Base-by-base conservation (phyloP, 2,329 filamentous ascomycete species). In the Teratosphaeria zuluensis region DNA sequence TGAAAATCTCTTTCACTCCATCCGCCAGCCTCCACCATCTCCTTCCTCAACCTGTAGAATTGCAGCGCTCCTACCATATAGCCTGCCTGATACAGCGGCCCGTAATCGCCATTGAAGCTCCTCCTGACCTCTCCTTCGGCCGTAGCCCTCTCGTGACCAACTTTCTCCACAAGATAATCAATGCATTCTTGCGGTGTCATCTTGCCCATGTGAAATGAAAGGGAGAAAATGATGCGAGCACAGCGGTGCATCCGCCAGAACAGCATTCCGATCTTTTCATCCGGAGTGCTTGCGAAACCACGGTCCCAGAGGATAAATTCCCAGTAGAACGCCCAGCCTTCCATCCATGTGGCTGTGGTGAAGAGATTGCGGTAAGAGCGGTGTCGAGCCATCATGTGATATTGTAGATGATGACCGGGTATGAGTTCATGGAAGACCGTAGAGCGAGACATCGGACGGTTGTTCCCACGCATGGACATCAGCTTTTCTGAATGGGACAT, bases 191-290 rank as follows among this genome's bases (percentile, higher is more conserved):
- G 73, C 1, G 81, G 76, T 9, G 71, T 76, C 75, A 83, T 77
- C 61, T 78, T 67, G 1, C 80, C 81, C 0, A 85, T 75, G 64
- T 85, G 82, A 59, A 84, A 85, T 46, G 77, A 78, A 1, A 85
- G 67, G 0, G 80, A 82, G 69, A 85, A 84, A 12, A 81, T 71
- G 63, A 84, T 84, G 42, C 83, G 78, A 5, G 79, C 78, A 63
- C 82, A 84, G 31, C 83, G 79, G 66, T 85, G 82, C 78, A 85
- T 83, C 14, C 81, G 76, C 82, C 82, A 85, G 67, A 84, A 85
- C 7, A 85, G 69, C 62, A 83, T 81, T 0, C 82, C 82, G 24
- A 85, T 75, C 46, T 75, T 75, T 61, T 84, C 79, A 59, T 81
- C 77, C 0, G 81, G 74, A 0, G 74, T 74, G 3, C 72, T 71